Conservation (phyloP, 208 protist species). For the Leishmania martiniquensis region DNA sequence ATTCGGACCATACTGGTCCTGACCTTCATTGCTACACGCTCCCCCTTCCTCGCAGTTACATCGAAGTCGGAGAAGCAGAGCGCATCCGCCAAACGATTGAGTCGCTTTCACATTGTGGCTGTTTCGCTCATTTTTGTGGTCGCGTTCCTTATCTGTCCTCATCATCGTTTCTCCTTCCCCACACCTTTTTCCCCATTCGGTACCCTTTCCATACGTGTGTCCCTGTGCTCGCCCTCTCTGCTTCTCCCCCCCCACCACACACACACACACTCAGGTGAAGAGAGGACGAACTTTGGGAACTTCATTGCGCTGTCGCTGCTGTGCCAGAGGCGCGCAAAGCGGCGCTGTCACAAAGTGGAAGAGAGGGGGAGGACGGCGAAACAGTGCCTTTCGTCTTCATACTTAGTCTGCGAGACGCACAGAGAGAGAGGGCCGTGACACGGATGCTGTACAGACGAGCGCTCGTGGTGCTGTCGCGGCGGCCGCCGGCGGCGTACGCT, state of each 20-base stretch:
- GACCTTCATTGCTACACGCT: not conserved
- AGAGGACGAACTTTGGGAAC: not conserved
- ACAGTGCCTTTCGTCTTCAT: not conserved
- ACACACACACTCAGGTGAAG: not conserved
- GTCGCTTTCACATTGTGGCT: not conserved
- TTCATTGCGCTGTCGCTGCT: not conserved
- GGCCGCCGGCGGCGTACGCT: not conserved
- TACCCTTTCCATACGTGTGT: not conserved
- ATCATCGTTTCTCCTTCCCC: not conserved
- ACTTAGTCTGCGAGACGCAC: not conserved
- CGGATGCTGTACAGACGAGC: slow-evolving; percentile 23
- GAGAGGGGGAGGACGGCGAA: not conserved
- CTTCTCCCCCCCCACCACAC: not conserved
- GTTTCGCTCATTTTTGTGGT: not conserved
- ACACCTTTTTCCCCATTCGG: too few relatives aligned
- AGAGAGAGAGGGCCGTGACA: not conserved
- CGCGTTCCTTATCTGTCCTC: not conserved
- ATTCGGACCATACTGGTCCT: too few relatives aligned
- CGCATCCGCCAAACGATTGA: not conserved
- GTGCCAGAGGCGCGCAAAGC: not conserved
- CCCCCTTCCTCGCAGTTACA: not conserved
- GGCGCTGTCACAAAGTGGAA: not conserved
- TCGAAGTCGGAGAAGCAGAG: not conserved
- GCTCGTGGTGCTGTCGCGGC: slow-evolving; percentile 13
- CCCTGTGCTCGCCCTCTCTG: too few relatives aligned